phyloP scores from a whole-genome alignment of 2,329 filamentous ascomycete species.

The Apiospora rasikravindrae region DNA sequence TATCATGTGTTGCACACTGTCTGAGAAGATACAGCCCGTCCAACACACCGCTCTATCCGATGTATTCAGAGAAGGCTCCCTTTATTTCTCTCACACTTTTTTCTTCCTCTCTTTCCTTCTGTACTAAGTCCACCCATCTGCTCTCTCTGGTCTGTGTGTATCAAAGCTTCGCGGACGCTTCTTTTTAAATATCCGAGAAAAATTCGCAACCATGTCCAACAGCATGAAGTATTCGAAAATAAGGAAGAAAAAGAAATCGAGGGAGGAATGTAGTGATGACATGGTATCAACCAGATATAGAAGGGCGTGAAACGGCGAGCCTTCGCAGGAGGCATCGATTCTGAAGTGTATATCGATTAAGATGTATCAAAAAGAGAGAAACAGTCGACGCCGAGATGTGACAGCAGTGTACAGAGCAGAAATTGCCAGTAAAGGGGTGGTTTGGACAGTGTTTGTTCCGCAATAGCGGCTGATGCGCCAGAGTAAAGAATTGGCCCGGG shows the following conservation, averaged over 20 bases:
- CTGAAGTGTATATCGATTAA: neutral
- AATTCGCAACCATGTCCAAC: neutral
- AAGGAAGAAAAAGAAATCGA: neutral
- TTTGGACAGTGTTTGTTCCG: neutral
- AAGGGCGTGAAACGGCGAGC: neutral
- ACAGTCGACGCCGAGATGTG: neutral
- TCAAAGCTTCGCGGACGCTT: neutral
- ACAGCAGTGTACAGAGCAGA: neutral
- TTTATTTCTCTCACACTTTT: neutral
- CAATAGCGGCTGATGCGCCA: neutral
- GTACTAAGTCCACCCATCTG: neutral
- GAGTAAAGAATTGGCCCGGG: neutral
- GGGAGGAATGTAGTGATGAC: neutral
- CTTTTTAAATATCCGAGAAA: constrained; percentile 2
- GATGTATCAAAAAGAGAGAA: neutral
- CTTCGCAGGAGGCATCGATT: neutral
- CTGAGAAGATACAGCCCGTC: neutral
- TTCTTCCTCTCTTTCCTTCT: neutral
- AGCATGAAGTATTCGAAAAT: neutral
- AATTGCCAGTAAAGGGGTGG: neutral
- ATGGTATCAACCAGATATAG: neutral
- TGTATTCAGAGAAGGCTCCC: neutral
- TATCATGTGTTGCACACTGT: neutral
- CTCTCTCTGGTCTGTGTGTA: neutral
- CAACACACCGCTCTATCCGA: neutral